Base-by-base conservation (phyloP, 2,329 filamentous ascomycete species). In the Fusarium acutatum region DNA sequence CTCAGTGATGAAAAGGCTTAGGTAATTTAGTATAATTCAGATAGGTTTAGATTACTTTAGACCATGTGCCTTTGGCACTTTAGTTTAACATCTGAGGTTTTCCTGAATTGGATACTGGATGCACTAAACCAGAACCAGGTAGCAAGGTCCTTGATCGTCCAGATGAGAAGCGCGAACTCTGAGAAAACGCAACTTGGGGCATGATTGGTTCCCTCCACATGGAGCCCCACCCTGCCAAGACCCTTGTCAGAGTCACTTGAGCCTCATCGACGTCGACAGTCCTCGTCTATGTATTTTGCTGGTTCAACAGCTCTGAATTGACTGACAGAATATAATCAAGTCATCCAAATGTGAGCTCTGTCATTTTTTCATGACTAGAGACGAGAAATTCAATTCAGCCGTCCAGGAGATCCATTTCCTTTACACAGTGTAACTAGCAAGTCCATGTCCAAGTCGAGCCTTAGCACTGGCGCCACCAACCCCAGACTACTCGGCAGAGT, bases 1-100 rank as follows among this genome's bases (percentile, higher is more conserved):
- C 2, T 28, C 4, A 7, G 1, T 22, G 1, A 8, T 10, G 4
- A 49, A 1, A 11, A n/a, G 14, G 0, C 26, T 12, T 3, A 8
- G 7, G 9, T 4, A 5, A 20, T 9, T 40, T 7, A 17, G 8
- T 12, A 17, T 15, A 24, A n/a, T 6, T 2, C 3, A 15, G 14
- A 4, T 22, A 7, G 14, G 20, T 22, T 7, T 37, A 22, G 37
- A 38, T 38, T 13, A 22, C 20, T 22, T 6, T 4, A 18, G n/a
- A 12, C 24, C 6, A 26, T 2, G 5, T 46, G 26, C 7, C 22
- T 17, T 9, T 28, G 24, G 43, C 8, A 22, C 6, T 10, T 28
- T 14, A 15, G 8, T 41, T 7, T 7, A 17, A 17, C 22, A 40
- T 40, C 35, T 37, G 18, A 11, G 13, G 13, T n/a, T 14, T 22